Base-by-base conservation (phyloP, 768 basidiomycete species). In the Lentinula sp. region DNA sequence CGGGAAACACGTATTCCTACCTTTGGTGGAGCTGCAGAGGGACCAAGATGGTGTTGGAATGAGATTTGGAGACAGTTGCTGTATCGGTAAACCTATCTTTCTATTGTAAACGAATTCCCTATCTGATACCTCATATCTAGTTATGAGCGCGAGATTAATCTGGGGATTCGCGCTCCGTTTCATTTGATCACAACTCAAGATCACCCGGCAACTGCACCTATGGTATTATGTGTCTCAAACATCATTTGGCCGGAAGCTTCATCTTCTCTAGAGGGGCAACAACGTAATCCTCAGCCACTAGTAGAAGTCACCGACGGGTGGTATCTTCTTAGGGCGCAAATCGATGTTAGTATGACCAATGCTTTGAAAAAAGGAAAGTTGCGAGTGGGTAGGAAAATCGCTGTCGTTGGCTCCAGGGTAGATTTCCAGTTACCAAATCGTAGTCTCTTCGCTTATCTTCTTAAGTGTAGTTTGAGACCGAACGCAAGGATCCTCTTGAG, bases 281-380 rank as follows among this genome's bases (percentile, higher is more conserved):
- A 74, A 4, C 66, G 72, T 32, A 75, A 75, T 23, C 68, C 76
- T 2, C 72, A 78, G 65, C 82, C 87, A 0, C 83, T 86, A 64
- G 73, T 99, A 6, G 97, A 98, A 72, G 75, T 98, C n/a, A 95
- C 94, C 0, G 97, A 99, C 69, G 97, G 97, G 13, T 99, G 97
- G 97, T 99, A 99, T 67, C 77, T 87, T 33, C 77, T 98, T 6
- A 84, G 86, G 13, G 91, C 93, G 0, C 79, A 80, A 50, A 78
- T 92, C 12, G 97, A 98, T 71, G 73, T 75, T 18, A 82, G 90
- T 3, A 77, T 99, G 20, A 79, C 79, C 2, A 81, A 88, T 48
- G 95, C 92, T 1, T 73, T 90, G 8, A 77, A 78, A 50, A 81
- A 80, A 28, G 87, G 90, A 0, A 77, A 81, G 50, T 81, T 99